Percentiles rank a stretch among this genome's conserved stretches.
phyloP scores from a whole-genome alignment of 345 rosid genomes.

The Hirschfeldia incana region DNA sequence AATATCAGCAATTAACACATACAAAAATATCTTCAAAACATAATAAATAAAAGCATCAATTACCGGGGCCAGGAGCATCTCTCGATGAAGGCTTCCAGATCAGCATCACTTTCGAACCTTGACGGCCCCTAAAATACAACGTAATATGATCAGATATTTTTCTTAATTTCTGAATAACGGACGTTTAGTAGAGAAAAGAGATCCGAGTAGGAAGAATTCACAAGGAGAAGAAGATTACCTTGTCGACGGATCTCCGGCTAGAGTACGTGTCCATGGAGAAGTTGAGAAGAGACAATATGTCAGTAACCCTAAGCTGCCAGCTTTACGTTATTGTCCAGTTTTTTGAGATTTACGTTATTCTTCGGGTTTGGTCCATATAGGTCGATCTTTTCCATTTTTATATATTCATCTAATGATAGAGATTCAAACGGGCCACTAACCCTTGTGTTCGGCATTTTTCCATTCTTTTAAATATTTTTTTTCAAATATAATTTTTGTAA shows the following conservation, averaged over 20 bases:
- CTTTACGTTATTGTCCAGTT: too few species aligned
- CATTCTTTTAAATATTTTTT: too few species aligned
- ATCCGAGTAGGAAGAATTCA: neutral
- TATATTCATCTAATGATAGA: too few species aligned
- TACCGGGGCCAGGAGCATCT: neutral
- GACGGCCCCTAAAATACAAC: neutral
- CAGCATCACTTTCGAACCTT: too few species aligned
- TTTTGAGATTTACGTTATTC: too few species aligned
- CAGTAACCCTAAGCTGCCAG: neutral
- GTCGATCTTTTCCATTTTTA: too few species aligned
- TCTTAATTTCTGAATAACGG: neutral
- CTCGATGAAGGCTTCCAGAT: too few species aligned
- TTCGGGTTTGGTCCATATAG: too few species aligned
- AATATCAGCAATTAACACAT: neutral
- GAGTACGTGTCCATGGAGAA: neutral
- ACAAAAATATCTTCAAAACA: neutral
- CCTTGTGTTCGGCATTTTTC: too few species aligned
- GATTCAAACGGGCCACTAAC: too few species aligned
- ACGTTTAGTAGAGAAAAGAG: neutral
- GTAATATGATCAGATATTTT: neutral
- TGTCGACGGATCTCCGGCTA: neutral
- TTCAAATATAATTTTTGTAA: too few species aligned
- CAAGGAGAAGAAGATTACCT: neutral
- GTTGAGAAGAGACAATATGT: too few species aligned
- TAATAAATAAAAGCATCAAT: neutral